Evolutionary conservation across 805 yeast genomes (phyloP).

Genomic region (Saccharomycopsis lassenensis): DNA sequence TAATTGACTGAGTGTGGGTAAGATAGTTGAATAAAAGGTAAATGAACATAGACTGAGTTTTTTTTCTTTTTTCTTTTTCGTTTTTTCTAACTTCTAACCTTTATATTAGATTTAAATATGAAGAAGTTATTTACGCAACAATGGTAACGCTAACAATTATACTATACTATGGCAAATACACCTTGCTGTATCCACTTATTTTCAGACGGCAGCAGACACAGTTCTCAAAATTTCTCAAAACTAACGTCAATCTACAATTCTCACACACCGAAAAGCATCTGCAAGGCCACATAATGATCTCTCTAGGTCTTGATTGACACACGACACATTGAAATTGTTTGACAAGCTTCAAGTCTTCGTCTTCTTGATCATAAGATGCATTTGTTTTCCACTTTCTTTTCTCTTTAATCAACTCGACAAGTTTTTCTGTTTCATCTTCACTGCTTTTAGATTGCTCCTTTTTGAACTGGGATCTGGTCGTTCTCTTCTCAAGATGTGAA

Average conservation of each 20-base stretch:
- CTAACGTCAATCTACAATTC: conserved; percentile 63
- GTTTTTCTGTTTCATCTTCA: background rate
- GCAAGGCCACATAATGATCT: conserved; percentile 87
- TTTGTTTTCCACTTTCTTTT: conserved; percentile 4
- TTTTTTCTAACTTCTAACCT: too few species aligned
- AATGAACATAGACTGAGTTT: too few species aligned
- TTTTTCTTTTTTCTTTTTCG: too few species aligned
- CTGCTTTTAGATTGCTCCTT: background rate
- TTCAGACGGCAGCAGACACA: conserved; percentile 79
- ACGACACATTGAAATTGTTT: conserved; percentile 49
- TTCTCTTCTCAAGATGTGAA: background rate
- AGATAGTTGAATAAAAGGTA: too few species aligned
- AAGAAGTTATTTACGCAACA: too few species aligned
- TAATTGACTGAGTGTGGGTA: too few species aligned
- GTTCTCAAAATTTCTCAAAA: conserved; percentile 57
- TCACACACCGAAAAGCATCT: conserved; percentile 84
- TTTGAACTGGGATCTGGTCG: background rate
- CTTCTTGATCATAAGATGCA: conserved; percentile 23
- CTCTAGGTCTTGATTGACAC: conserved; percentile 65
- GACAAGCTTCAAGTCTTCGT: conserved; percentile 16
- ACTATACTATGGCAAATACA: conserved; percentile 26
- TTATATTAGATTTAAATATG: too few species aligned
- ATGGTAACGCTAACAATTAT: too few species aligned
- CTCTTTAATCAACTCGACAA: conserved; percentile 2
- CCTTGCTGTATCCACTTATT: conserved; percentile 46